These are phyloP conservation scores for Fusarium poae DNA, from an alignment of 2,329 filamentous ascomycete species.

Conservation along the genomic window DNA sequence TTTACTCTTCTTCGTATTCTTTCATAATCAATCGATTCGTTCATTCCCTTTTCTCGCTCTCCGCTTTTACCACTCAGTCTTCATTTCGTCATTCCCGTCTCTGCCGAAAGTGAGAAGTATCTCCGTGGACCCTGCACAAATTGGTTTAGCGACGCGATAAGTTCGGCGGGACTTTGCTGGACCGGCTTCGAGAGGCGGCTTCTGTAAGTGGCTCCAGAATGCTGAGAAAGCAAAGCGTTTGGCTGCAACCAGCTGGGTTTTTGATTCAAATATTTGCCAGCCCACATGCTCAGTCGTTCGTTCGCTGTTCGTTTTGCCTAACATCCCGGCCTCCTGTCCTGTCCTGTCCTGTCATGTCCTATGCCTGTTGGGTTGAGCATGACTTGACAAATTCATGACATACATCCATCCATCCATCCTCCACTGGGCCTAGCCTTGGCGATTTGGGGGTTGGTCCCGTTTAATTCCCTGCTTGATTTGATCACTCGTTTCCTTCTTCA, in stretches of 20 bases:
- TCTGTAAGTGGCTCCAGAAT: constrained; percentile 28
- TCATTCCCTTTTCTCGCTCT: constrained; percentile 3
- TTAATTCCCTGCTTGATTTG: constrained; percentile 35
- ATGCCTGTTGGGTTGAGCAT: constrained; percentile 31
- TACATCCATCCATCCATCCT: constrained; percentile 7
- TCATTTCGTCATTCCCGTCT: constrained; percentile 36
- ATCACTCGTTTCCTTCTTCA: constrained; percentile 15
- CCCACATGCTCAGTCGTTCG: constrained; percentile 2
- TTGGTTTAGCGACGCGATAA: constrained; percentile 36
- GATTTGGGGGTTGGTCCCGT: constrained; percentile 33
- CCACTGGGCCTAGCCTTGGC: constrained; percentile 25
- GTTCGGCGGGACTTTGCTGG: constrained; percentile 27
- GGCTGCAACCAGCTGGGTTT: constrained; percentile 22
- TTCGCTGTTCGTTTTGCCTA: neutral
- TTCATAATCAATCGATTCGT: constrained; percentile 13
- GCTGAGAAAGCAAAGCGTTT: constrained; percentile 19
- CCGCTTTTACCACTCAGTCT: constrained; percentile 30
- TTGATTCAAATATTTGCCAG: constrained; percentile 22
- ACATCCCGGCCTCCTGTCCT: neutral
- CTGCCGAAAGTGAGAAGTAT: constrained; percentile 40
- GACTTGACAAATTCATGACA: constrained; percentile 33
- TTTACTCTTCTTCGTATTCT: constrained; percentile 18
- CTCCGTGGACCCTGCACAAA: constrained; percentile 38
- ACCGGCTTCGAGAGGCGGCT: constrained; percentile 20
- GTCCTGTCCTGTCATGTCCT: constrained; percentile 11